Percentiles rank a stretch among this genome's conserved stretches.
Conservation (phyloP, 495 filamentous ascomycete genomes). For the Hypoxylon fuscum region DNA sequence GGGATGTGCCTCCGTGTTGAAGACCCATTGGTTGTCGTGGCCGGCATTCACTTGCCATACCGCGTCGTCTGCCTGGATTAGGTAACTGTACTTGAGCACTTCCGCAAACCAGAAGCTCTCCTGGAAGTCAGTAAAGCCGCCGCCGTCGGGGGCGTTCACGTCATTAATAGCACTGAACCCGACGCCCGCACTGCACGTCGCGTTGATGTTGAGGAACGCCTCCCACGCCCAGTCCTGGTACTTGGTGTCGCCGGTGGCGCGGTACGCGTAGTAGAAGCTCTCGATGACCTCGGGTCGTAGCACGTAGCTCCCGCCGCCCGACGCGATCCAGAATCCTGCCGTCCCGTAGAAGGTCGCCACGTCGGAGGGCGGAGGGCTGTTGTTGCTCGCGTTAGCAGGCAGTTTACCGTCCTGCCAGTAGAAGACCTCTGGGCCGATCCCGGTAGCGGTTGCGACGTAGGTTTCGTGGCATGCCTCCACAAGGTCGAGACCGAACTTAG, state of each 20-base stretch:
- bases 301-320: slow-evolving; percentile 62
- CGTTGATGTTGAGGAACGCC: slow-evolving; percentile 75
- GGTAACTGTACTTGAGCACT: slow-evolving; percentile 84
- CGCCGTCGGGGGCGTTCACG: slow-evolving; percentile 72
- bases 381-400: slow-evolving; percentile 47
- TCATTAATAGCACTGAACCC: slow-evolving; percentile 73
- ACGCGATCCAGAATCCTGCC: slow-evolving; percentile 79
- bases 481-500: slow-evolving; percentile 78
- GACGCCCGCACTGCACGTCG: slow-evolving; percentile 66
- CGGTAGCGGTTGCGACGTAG: slow-evolving; percentile 71
- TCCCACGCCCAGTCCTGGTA: slow-evolving; percentile 90
- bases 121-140: slow-evolving; percentile 71
- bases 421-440: slow-evolving; percentile 84
- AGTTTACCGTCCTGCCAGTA: slow-evolving; percentile 67
- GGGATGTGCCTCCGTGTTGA: slow-evolving; percentile 88
- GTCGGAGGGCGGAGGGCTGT: slow-evolving; percentile 51
- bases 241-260: slow-evolving; percentile 73
- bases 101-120: slow-evolving; percentile 94
- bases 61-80: slow-evolving; percentile 71
- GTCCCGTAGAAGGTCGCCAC: slow-evolving; percentile 67
- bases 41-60: slow-evolving; percentile 70
- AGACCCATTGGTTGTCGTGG: slow-evolving; percentile 73
- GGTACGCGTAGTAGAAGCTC: slow-evolving; percentile 88
- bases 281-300: slow-evolving; percentile 89
- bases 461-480: slow-evolving; percentile 79